Percentiles rank a stretch among this genome's conserved stretches.
phyloP scores from a whole-genome alignment of 306 rosid genomes.

The Pterocarpus macrocarpus region DNA sequence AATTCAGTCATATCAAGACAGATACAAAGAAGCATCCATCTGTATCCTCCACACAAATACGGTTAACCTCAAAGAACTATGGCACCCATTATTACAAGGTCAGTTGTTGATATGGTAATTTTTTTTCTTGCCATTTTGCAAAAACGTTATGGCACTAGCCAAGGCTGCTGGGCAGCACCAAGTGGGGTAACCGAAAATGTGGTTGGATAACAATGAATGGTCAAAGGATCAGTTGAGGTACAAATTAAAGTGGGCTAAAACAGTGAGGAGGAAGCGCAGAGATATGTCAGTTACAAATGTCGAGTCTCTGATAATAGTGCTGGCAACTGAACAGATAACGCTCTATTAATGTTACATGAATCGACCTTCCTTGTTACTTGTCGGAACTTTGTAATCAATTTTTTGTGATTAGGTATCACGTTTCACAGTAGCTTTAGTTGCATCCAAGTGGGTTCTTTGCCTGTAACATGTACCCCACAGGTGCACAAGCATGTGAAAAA shows the following conservation, averaged over 20 bases:
- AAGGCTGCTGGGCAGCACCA: neutral
- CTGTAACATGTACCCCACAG: neutral
- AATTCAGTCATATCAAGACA: neutral
- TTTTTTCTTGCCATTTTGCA: slow-evolving; percentile 2
- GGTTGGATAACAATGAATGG: slow-evolving; percentile 35
- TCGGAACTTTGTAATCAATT: neutral
- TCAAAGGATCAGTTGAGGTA: slow-evolving; percentile 14
- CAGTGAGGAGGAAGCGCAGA: neutral
- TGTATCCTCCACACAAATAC: slow-evolving; percentile 16
- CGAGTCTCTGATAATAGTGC: slow-evolving; percentile 8
- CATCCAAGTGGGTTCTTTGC: neutral
- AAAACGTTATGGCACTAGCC: slow-evolving; percentile 2
- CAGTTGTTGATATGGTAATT: neutral
- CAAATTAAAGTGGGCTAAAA: neutral
- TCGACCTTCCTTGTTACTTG: slow-evolving; percentile 22
- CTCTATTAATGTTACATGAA: neutral
- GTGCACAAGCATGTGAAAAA: neutral
- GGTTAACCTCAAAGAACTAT: slow-evolving; percentile 14
- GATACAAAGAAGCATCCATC: slow-evolving; percentile 26
- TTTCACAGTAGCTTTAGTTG: neutral
- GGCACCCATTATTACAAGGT: no score
- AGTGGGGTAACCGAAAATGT: slow-evolving; percentile 26
- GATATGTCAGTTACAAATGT: neutral
- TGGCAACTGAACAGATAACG: neutral
- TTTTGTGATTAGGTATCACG: neutral